Base-by-base conservation (phyloP, 1,284 basidiomycete species). In the Ustilago bromivora region DNA sequence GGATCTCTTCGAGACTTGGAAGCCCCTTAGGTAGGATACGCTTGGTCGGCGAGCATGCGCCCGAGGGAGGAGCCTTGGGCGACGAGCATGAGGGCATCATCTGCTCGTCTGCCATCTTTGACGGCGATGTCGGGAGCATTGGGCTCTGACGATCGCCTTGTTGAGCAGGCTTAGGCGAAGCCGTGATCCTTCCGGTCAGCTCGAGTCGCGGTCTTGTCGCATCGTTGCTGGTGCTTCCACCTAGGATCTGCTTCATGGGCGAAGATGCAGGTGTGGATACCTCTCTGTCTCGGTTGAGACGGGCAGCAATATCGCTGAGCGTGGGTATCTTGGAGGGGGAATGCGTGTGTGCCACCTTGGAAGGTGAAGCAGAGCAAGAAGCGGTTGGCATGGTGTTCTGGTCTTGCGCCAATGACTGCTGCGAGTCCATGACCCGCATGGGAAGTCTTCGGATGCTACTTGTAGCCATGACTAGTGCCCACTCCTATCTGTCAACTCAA, bases 1-100 rank as follows among this genome's bases (percentile, higher is more conserved):
- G 75, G 41, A 85, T 85, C 36, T 84, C 83, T 23, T 82, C 82
- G 12, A 85, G 61, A 54, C 80, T 85, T 0, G 83, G 83, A 35
- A 84, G 55, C 0, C 71, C 79, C 15, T 81, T 71, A n/a, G 61
- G 56, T 13, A 64, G 57, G 59, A 66, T 64, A 51, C 66, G 61
- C 34, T 71, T 76, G 12, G 63, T 69, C 4, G 73, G 67, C 0
- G 64, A 73, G 28, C 58, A 52, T 0, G 66, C 13, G 23, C 76
- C 65, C 2, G 76, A 73, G 1, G 56, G 43, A 4, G 53, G 15
- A 1, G 36, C 61, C 47, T 53, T 40, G 9, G 73, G 67, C 0
- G 65, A 71, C 3, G 57, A 15, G 15, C 47, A 54, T n/a, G 19
- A 19, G 12, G 32, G 4, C 9, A 40, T 15, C 8, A 46, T 7